Percentiles rank a stretch among this genome's conserved stretches.
Evolutionary conservation across 495 filamentous ascomycete species (phyloP).

Genomic region (Talaromyces proteolyticus): DNA sequence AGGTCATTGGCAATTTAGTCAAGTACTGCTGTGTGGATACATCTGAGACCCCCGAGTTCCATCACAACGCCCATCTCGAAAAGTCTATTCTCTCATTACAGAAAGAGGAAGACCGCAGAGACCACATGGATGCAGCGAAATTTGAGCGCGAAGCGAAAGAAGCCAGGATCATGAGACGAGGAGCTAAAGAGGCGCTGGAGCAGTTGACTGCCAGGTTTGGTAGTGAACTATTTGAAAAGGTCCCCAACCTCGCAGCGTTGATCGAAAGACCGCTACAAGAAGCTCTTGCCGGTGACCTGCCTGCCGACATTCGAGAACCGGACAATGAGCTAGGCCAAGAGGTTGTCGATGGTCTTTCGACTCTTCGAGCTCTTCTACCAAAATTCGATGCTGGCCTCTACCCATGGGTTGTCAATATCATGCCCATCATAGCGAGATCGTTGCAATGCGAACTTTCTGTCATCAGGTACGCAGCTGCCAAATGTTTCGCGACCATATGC

Average conservation of each 20-base stretch:
- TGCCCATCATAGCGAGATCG: conserved; percentile 82
- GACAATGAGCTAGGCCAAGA: conserved; percentile 76
- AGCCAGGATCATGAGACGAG: conserved; percentile 81
- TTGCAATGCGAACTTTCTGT: conserved; percentile 83
- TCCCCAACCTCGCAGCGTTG: conserved; percentile 71
- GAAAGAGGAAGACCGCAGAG: conserved; percentile 94
- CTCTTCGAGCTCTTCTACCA: conserved; percentile 81
- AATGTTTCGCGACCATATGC: conserved; percentile 95
- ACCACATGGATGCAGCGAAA: conserved; percentile 81
- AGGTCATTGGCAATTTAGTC: conserved; percentile 87
- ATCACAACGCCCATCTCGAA: conserved; percentile 64
- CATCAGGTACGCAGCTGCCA: conserved; percentile 92
- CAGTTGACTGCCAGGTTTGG: conserved; percentile 78
- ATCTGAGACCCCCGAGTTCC: conserved; percentile 94
- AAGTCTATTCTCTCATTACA: conserved; percentile 81
- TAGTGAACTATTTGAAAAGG: conserved; percentile 62
- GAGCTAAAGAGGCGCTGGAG: conserved; percentile 92
- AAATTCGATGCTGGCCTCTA: conserved; percentile 70
- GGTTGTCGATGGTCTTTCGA: conserved; percentile 88
- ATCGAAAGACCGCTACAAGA: conserved; percentile 74
- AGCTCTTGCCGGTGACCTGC: conserved; percentile 64
- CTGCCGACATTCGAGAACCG: conserved; percentile 60
- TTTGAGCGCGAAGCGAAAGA: conserved; percentile 82
- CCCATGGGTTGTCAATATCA: conserved; percentile 69
- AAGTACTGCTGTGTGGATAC: conserved; percentile 97